Evolutionary conservation across 164 flowering plant genomes (phyloP), one percentile per base, ranked within the genome.

Genomic region (Nelumbo lutea): DNA sequence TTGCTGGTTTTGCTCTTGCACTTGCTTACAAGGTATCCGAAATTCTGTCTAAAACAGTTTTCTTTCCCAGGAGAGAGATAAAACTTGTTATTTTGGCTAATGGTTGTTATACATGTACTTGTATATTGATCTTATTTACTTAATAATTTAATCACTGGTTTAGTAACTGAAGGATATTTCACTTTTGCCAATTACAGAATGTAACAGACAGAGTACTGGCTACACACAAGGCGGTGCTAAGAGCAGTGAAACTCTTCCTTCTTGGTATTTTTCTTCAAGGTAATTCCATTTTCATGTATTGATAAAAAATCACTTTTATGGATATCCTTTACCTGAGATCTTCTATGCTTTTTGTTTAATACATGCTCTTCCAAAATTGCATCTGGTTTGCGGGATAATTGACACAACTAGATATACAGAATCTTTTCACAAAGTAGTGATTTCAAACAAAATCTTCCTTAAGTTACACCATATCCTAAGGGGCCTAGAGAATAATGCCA

Each of bases 221-320:
- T 53, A 79, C 93, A 38, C 56, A 74, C 77, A 86, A 88, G 62
- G 90, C 83, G 39, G 15, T 77, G 51, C 9, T 78, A 50, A 83
- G 82, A 65, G 85, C 87, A 2, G 63, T 64, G 27, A 78, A 84
- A 59, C 83, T 88, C 39, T 88, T 85, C 76, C 44, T 87, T 66
- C 82, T 90, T 42, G 96, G 96, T 44, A 67, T 86, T 73, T 43
- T 87, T 66, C 86, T 88, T 73, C 96, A 90, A 87, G 96, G 95
- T 87, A 79, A 45, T 62, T 53, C 42, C 61, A n/a, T 57, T 14
- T 27, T 27, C 27, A 27, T 27, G 27, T 27, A 27, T 27, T 27
- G 27, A 27, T 27, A 27, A 27, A 27, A 27, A 27, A 27, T 27
- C 27, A 27, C 0, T 27, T 27, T 27, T 42, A 10, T 42, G 43